Evolutionary conservation across 768 basidiomycete species (phyloP).

Genomic region (Podaxis pistillaris): DNA sequence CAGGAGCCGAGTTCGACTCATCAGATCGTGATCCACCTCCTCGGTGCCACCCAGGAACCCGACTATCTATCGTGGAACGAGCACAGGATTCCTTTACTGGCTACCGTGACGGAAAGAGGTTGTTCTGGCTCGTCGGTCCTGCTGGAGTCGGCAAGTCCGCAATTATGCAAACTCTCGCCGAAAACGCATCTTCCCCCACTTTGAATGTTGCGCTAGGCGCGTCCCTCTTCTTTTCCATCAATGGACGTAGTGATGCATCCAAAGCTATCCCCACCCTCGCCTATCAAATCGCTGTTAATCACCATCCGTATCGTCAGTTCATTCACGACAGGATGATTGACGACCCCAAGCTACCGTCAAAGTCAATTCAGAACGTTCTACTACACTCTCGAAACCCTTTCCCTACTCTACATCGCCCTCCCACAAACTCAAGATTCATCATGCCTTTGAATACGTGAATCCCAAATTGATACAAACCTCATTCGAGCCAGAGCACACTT

Average conservation of each 20-base stretch:
- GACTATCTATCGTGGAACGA: background rate
- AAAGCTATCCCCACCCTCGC: conserved; percentile 17
- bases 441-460: conserved; percentile 76
- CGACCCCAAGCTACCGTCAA: conserved; percentile 11
- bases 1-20: background rate
- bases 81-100: background rate
- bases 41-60: background rate
- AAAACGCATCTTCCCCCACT: background rate
- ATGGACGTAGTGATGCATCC: background rate
- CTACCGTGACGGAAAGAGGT: background rate
- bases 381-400: conserved; percentile 73
- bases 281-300: conserved; percentile 18
- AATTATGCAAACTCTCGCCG: conserved; percentile 7
- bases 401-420: conserved; percentile 86
- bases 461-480: conserved; percentile 80
- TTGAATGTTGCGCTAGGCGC: background rate
- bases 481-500: conserved; percentile 57
- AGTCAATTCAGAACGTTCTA: conserved; percentile 54
- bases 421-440: conserved; percentile 89
- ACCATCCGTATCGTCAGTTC: conserved; percentile 1
- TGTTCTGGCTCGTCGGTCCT: background rate
- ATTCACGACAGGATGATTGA: conserved; percentile 6
- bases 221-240: background rate
- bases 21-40: background rate
- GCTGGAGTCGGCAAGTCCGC: background rate